These are phyloP conservation scores for Fusarium albidum DNA, from an alignment of 2,329 filamentous ascomycete species.

Conservation along the genomic window DNA sequence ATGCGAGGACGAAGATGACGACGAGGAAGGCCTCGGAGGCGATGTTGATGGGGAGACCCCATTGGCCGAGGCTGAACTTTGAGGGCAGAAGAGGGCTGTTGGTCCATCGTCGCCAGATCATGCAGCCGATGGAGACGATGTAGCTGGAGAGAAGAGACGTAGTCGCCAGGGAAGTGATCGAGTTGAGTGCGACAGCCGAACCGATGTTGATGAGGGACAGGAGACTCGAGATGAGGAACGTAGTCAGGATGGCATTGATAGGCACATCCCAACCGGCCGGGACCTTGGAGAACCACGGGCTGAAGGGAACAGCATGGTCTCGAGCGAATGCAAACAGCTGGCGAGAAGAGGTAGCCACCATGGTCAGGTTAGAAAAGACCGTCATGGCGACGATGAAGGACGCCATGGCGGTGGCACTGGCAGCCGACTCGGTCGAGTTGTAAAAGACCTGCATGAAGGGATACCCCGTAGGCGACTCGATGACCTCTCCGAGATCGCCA, in stretches of 20 bases:
- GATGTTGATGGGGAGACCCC: conserved; percentile 31
- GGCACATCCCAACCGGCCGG: conserved; percentile 28
- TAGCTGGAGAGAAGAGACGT: conserved; percentile 33
- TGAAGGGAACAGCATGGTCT: conserved; percentile 35
- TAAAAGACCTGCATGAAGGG: conserved; percentile 37
- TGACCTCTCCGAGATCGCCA: conserved; percentile 30
- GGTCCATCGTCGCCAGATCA: conserved; percentile 34
- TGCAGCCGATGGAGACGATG: conserved; percentile 34
- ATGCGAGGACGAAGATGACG: conserved; percentile 31
- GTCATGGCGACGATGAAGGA: conserved; percentile 35
- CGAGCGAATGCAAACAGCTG: conserved; percentile 34
- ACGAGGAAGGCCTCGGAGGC: conserved; percentile 28
- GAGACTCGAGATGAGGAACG: conserved; percentile 29
- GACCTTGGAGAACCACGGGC: conserved; percentile 32
- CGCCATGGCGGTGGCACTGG: conserved; percentile 30
- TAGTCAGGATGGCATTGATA: conserved; percentile 30
- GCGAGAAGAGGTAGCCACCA: conserved; percentile 33
- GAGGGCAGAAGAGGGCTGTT: conserved; percentile 18
- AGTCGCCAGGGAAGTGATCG: conserved; percentile 30
- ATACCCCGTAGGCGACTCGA: conserved; percentile 27
- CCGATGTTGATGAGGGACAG: conserved; percentile 35
- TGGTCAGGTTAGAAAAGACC: conserved; percentile 32
- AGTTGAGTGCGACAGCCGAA: conserved; percentile 29
- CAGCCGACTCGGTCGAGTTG: conserved; percentile 30
- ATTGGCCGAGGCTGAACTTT: conserved; percentile 29